phyloP scores from a whole-genome alignment of 2,329 filamentous ascomycete genomes.

The Colletotrichum sp. region DNA sequence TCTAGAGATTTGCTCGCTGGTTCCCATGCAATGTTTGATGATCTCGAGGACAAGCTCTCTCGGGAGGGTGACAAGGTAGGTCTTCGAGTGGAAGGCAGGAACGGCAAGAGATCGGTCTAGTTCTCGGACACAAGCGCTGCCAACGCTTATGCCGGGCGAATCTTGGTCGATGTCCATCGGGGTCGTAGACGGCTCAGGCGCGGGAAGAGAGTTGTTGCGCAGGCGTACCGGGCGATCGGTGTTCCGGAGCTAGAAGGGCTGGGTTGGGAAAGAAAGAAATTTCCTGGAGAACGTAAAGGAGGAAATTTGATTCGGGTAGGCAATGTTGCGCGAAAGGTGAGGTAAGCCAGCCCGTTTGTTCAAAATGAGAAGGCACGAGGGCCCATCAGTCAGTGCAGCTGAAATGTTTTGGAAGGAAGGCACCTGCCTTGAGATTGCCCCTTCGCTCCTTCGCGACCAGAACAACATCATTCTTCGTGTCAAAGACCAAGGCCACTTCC shows the following conservation, averaged over 20 bases:
- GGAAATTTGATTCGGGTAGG: background rate
- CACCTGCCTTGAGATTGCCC: background rate
- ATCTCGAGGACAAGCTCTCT: background rate
- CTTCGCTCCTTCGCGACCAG: background rate
- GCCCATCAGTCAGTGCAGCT: too few species aligned
- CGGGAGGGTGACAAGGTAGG: background rate
- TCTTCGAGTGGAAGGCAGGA: background rate
- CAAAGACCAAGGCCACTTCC: background rate
- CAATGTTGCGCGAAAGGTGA: background rate
- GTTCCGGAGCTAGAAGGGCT: background rate
- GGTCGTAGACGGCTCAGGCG: fast-evolving
- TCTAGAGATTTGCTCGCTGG: too few species aligned
- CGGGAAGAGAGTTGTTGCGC: fast-evolving
- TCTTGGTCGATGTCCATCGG: background rate
- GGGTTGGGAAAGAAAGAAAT: fast-evolving
- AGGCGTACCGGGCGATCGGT: background rate
- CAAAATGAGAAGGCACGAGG: background rate
- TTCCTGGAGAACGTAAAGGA: background rate
- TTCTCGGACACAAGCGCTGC: background rate
- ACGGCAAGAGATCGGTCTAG: fast-evolving
- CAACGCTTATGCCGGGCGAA: background rate
- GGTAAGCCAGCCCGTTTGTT: background rate
- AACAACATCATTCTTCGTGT: background rate
- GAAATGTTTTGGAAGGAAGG: background rate
- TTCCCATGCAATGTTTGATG: background rate